phyloP scores from a whole-genome alignment of 192 early-diverging fungal genomes.

The Backusella psychrophila region DNA sequence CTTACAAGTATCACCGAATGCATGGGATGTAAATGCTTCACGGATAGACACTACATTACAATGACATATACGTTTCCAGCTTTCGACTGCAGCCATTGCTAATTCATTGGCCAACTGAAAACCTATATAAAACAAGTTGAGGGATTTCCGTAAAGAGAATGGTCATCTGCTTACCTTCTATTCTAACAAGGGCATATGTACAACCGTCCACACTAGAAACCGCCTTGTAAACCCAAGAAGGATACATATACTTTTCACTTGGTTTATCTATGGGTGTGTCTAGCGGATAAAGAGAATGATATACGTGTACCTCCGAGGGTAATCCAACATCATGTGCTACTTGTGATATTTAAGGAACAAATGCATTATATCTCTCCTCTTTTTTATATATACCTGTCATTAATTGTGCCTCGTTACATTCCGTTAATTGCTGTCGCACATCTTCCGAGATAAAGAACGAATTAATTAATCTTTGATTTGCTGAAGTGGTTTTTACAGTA shows the following conservation, averaged over 20 bases:
- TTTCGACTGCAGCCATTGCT: constrained; percentile 80
- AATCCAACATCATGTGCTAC: constrained; percentile 57
- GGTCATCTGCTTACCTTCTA: constrained; percentile 60
- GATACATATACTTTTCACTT: constrained; percentile 53
- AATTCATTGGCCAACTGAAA: constrained; percentile 74
- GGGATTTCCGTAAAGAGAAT: background rate
- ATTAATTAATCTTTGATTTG: constrained; percentile 76
- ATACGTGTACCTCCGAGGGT: constrained; percentile 81
- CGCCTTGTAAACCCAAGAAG: constrained; percentile 82
- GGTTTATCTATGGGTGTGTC: constrained; percentile 54
- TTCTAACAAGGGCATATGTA: constrained; percentile 75
- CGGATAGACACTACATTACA: constrained; percentile 81
- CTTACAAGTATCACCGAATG: constrained; percentile 78
- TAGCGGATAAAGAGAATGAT: constrained; percentile 79
- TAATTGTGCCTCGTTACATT: constrained; percentile 56
- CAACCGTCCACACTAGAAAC: constrained; percentile 80
- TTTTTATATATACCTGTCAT: constrained; percentile 19
- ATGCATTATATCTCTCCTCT: no score
- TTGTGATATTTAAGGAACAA: background rate
- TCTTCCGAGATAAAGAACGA: constrained; percentile 85
- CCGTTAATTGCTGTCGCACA: constrained; percentile 76
- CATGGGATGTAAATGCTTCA: constrained; percentile 93
- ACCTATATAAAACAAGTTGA: constrained; percentile 26
- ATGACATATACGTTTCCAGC: constrained; percentile 79
- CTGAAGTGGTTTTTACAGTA: constrained; percentile 61